These are phyloP conservation scores for Cantharellus anzutake DNA, from an alignment of 768 basidiomycete species.

Conservation along the genomic window DNA sequence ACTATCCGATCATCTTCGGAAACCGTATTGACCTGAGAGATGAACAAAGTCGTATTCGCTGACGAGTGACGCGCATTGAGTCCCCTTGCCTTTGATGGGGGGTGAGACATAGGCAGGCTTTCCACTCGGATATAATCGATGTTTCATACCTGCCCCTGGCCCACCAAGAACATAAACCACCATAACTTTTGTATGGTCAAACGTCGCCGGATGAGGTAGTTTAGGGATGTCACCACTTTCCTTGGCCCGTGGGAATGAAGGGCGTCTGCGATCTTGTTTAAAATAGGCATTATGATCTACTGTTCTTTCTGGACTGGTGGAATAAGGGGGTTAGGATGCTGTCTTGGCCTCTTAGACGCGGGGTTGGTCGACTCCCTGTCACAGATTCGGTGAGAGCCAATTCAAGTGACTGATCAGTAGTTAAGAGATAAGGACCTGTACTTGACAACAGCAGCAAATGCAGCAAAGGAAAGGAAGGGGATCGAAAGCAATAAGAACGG, in stretches of 20 bases:
- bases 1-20: not conserved
- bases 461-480: slow-evolving; percentile 5
- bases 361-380: slow-evolving; percentile 5
- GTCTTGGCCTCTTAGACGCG: slow-evolving; percentile 5
- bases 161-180: slow-evolving; percentile 95
- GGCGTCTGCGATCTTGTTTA: slow-evolving; percentile 4
- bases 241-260: slow-evolving; percentile 1
- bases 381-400: slow-evolving; percentile 2
- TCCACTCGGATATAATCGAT: not conserved
- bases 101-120: not conserved
- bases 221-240: not conserved
- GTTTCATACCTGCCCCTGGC: slow-evolving; percentile 67
- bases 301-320: slow-evolving; percentile 2
- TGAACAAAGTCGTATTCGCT: slow-evolving; percentile 76
- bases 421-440: not conserved
- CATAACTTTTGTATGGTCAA: slow-evolving; percentile 53
- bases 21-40: slow-evolving; percentile 47
- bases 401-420: not conserved
- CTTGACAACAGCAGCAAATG: slow-evolving; percentile 3
- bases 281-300: slow-evolving; percentile 3
- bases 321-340: slow-evolving; percentile 8
- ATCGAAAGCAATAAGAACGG: slow-evolving; percentile 5
- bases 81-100: slow-evolving; percentile 62
- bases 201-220: slow-evolving; percentile 23
- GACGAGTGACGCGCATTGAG: slow-evolving; percentile 77